Evolutionary conservation across 164 flowering plant genomes (phyloP).

Genomic region (Cinnamomum micranthum): DNA sequence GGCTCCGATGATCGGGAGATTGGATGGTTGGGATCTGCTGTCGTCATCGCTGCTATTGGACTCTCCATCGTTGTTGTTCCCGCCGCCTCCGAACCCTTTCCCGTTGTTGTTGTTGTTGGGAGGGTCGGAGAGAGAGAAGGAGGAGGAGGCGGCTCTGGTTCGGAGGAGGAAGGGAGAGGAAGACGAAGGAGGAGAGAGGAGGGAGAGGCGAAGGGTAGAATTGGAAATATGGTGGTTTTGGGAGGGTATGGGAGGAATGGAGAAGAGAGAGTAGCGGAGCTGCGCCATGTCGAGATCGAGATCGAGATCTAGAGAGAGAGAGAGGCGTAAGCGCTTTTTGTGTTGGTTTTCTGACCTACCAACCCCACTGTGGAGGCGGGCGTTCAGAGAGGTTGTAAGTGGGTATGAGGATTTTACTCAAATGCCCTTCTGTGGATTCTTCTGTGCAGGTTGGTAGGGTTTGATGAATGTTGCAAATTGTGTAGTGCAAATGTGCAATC

Average conservation of each 20-base stretch:
- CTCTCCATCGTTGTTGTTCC: conserved; percentile 13
- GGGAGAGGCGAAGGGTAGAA: not conserved
- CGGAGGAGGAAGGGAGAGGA: conserved; percentile 3
- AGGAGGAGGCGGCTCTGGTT: not conserved
- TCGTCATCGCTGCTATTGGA: conserved; percentile 9
- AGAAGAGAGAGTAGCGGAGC: conserved; percentile 30
- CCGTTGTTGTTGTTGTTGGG: not conserved
- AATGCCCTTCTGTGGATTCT: too few species aligned
- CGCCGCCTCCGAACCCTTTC: conserved; percentile 9
- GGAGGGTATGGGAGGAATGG: not conserved
- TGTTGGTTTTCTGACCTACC: not conserved
- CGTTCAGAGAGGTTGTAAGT: too few species aligned
- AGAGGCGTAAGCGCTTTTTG: not conserved
- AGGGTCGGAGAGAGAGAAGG: conserved; percentile 13
- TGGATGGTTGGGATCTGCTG: conserved; percentile 21
- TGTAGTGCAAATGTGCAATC: too few species aligned
- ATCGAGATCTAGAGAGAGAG: conserved; percentile 3
- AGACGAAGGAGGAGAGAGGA: not conserved
- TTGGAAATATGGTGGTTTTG: not conserved
- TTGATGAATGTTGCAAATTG: too few species aligned
- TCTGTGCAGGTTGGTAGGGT: too few species aligned
- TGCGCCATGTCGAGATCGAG: conserved; percentile 28
- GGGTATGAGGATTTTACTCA: too few species aligned
- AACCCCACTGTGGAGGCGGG: not conserved
- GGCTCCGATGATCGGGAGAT: conserved; percentile 50